Evolutionary conservation across 1,284 basidiomycete genomes (phyloP).

Genomic region (Tetrapyrgos nigripes): DNA sequence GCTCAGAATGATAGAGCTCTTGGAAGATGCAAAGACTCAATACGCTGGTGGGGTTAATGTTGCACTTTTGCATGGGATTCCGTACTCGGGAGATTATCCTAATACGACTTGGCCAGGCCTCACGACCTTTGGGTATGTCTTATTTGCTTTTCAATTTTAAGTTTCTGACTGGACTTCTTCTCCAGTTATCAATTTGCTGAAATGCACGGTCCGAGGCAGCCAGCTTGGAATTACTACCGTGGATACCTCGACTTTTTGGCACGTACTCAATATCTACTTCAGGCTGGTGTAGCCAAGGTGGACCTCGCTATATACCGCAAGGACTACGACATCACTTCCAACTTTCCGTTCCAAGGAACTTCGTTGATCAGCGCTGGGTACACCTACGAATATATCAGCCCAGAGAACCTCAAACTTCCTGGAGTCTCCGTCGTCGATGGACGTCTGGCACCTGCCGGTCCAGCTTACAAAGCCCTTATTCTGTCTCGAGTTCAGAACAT

Average conservation of each 20-base stretch:
- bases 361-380: too few species aligned
- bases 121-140: slow-evolving; percentile 4
- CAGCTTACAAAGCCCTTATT: slow-evolving; percentile 23
- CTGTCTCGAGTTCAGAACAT: slow-evolving; percentile 16
- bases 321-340: slow-evolving; percentile 12
- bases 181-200: slow-evolving; percentile 12
- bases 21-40: slow-evolving; percentile 18
- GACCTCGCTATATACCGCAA: slow-evolving; percentile 23
- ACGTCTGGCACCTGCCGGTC: slow-evolving; percentile 15
- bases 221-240: slow-evolving; percentile 19
- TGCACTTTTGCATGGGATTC: slow-evolving; percentile 14
- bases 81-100: slow-evolving; percentile 15
- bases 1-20: slow-evolving; percentile 13
- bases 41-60: slow-evolving; percentile 13
- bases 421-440: too few species aligned
- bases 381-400: too few species aligned
- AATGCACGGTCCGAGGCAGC: slow-evolving; percentile 20
- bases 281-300: slow-evolving; percentile 20
- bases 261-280: slow-evolving; percentile 22
- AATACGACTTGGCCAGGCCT: slow-evolving; percentile 16
- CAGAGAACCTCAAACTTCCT: too few species aligned
- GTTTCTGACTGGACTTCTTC: neutral
- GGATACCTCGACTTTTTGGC: slow-evolving; percentile 22
- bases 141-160: neutral
- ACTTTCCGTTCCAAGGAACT: slow-evolving; percentile 17